Base-by-base conservation (phyloP, 345 rosid genomes). In the Syzygium grande region DNA sequence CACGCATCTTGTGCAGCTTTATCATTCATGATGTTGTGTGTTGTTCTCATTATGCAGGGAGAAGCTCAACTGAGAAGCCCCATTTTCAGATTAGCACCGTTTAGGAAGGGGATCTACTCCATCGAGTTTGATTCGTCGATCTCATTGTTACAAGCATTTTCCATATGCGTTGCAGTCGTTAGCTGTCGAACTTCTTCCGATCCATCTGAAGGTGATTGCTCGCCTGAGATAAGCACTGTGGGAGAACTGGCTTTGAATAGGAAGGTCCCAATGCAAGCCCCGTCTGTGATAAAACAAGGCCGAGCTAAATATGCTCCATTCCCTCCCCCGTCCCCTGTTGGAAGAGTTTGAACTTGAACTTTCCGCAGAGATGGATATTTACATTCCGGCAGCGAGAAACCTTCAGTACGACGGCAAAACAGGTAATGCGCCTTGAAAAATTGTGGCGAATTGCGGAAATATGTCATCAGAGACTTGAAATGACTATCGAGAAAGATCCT, bases 281-380 rank as follows among this genome's bases (percentile, higher is more conserved):
- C 77, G 84, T 6, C 88, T 11, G 49, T 52, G 25, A 78, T 34
- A 0, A 90, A 87, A 55, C 86, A 91, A 86, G 77, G 90, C 61
- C 92, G 95, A 55, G 78, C 88, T 15, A 96, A 88, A 85, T 95
- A 93, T 88, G 90, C 95, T 84, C 92, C 97, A 41, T 88, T 90
- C 91, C 98, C 98, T 12, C 98, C 98, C 11, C 91, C 89, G 89
- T 97, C 99, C 85, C 98, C 99, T 2, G 94, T 95, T 8, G 98
- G 97, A 85, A 94, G 99, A 84, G 97, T 93, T 51, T 97, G 92
- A 90, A 54, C 55, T 79, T 4, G 52, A 73, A 73, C 25, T 1
- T 34, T 43, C 85, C 27, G 85, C 56, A 56, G 65, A 51, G 79
- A 27, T 85, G 23, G 41, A 87, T 90, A 53, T 29, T 59, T 55